Conservation (phyloP, 2,329 filamentous ascomycete genomes). For the Pseudonectria foliicola region DNA sequence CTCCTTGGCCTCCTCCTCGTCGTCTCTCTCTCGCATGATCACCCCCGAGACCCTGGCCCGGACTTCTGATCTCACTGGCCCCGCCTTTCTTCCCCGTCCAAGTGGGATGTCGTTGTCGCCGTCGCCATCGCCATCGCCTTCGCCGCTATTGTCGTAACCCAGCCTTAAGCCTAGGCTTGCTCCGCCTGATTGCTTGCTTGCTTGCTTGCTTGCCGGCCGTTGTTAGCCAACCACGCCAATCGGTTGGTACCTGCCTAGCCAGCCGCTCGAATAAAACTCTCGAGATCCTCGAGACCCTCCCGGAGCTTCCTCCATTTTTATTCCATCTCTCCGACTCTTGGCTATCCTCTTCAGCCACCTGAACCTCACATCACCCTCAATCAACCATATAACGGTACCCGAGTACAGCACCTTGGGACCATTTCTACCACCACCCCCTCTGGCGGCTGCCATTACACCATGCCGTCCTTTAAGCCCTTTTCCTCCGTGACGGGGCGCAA, state of each 20-base stretch:
- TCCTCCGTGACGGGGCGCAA: slow-evolving; percentile 43
- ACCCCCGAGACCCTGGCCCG: slow-evolving; percentile 6
- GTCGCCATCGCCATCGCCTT: slow-evolving; percentile 10
- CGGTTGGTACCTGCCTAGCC: too few relatives aligned
- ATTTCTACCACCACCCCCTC: slow-evolving; percentile 9
- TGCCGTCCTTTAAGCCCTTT: slow-evolving; percentile 53
- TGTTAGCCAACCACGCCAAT: too few relatives aligned
- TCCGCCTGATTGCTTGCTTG: too few relatives aligned
- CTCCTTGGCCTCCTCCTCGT: too few relatives aligned
- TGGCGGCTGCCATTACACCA: slow-evolving; percentile 23
- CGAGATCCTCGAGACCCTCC: too few relatives aligned
- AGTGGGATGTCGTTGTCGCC: slow-evolving; percentile 6
- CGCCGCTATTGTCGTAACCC: neutral
- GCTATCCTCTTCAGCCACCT: too few relatives aligned
- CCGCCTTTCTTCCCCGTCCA: slow-evolving; percentile 8
- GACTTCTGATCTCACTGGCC: slow-evolving; percentile 18
- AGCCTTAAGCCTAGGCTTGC: neutral
- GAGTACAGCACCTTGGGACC: slow-evolving; percentile 2
- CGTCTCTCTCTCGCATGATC: slow-evolving; percentile 7
- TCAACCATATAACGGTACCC: too few relatives aligned
- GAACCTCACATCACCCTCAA: too few relatives aligned
- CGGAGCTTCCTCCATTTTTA: neutral
- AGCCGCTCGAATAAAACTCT: too few relatives aligned
- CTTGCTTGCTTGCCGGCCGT: too few relatives aligned
- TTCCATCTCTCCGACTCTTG: neutral